Conservation (phyloP, 495 filamentous ascomycete species). For the Xylaria telfairii region DNA sequence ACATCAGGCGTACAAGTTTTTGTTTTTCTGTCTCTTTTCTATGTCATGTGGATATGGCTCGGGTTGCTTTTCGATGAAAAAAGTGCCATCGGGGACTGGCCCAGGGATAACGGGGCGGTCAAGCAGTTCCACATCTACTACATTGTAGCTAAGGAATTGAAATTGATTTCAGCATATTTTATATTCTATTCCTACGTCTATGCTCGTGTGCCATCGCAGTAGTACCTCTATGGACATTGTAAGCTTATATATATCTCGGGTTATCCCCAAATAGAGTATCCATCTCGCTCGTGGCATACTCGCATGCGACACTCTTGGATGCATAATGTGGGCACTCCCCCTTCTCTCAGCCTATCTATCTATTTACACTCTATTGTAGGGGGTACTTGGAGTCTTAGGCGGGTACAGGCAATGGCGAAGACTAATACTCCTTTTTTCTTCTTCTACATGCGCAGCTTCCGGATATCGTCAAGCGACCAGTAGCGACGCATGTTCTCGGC, state of each 20-base stretch:
- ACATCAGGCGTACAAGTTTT: slow-evolving; percentile 20
- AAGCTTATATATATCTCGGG: background rate
- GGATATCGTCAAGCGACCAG: slow-evolving; percentile 81
- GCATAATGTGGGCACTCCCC: background rate
- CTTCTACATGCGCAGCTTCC: slow-evolving; percentile 68
- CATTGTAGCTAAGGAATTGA: slow-evolving; percentile 21
- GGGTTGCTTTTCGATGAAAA: slow-evolving; percentile 34
- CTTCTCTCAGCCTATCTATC: background rate
- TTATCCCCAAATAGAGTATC: background rate
- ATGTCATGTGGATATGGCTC: slow-evolving; percentile 38
- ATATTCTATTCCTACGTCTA: background rate
- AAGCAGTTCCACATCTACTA: slow-evolving; percentile 21
- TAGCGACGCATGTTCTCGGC: slow-evolving; percentile 89
- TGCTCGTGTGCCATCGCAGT: background rate
- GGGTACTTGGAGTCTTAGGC: no score
- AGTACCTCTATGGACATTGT: background rate
- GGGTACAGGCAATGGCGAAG: background rate
- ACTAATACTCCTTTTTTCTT: background rate
- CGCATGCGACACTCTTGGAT: background rate
- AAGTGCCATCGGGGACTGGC: slow-evolving; percentile 19
- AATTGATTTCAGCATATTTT: slow-evolving; percentile 10
- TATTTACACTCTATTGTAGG: background rate
- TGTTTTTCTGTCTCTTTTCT: slow-evolving; percentile 35
- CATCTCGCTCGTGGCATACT: background rate
- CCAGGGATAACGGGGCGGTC: slow-evolving; percentile 24